A percentile compares a stretch with the other conserved stretches of the same genome.
phyloP scores from a whole-genome alignment of 768 basidiomycete genomes.

The Pisolithus orientalis region DNA sequence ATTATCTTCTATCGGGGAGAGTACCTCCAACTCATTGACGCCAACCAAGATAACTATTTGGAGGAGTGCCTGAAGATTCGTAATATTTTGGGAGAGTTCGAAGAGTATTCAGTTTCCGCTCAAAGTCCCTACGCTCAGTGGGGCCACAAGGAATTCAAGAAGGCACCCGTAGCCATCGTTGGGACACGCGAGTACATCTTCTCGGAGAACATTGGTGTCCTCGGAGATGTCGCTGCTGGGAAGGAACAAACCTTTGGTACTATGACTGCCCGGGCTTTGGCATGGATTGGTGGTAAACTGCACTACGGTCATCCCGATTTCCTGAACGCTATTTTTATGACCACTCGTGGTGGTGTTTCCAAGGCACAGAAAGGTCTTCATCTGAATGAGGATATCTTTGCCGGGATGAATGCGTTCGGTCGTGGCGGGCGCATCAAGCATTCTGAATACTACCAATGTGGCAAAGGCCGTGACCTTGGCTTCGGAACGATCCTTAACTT shows the following conservation, averaged over 20 bases:
- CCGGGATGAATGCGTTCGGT: constrained; percentile 98
- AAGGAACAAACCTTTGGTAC: constrained; percentile 99
- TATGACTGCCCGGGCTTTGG: constrained; percentile 88
- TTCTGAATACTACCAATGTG: constrained; percentile 99
- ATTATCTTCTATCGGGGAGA: constrained; percentile 99
- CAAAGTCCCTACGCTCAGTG: constrained; percentile 96
- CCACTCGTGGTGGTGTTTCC: constrained; percentile 95
- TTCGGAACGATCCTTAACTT: constrained; percentile 99
- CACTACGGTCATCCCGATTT: constrained; percentile 99
- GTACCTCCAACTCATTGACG: constrained; percentile 97
- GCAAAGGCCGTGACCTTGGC: constrained; percentile 97
- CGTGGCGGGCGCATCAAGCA: constrained; percentile 99
- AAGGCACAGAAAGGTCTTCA: constrained; percentile 99
- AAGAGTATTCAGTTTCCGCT: constrained; percentile 84
- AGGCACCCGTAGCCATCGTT: constrained; percentile 91
- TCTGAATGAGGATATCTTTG: constrained; percentile 99
- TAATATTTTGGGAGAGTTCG: constrained; percentile 95
- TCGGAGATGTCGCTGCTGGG: constrained; percentile 98
- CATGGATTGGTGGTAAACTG: constrained; percentile 97
- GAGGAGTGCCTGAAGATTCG: constrained; percentile 99
- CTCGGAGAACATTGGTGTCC: constrained; percentile 98
- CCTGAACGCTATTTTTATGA: constrained; percentile 97
- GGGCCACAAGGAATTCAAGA: constrained; percentile 90
- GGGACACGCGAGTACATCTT: constrained; percentile 99
- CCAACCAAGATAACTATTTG: constrained; percentile 99